phyloP scores from a whole-genome alignment of 1,284 basidiomycete genomes.

The Sphaerobolus stellatus region DNA sequence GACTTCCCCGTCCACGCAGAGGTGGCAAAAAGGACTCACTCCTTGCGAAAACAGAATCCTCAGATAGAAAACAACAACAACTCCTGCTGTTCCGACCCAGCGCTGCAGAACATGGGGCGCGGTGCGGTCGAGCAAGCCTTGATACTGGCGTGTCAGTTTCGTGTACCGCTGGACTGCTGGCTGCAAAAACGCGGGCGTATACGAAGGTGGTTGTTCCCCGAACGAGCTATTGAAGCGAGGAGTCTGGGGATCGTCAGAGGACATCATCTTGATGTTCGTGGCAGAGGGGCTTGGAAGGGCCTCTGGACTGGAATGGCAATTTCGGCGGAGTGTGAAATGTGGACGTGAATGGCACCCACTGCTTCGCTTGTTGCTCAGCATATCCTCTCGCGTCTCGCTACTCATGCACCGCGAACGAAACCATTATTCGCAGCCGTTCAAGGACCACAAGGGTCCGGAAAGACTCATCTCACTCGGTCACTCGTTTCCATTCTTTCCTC shows the following conservation, averaged over 20 bases:
- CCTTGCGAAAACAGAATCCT: constrained; percentile 89
- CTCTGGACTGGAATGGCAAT: constrained; percentile 7
- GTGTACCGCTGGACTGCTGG: constrained; percentile 50
- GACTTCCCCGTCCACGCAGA: too few species aligned
- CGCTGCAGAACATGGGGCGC: constrained; percentile 88
- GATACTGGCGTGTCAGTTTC: constrained; percentile 64
- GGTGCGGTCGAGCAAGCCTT: constrained; percentile 84
- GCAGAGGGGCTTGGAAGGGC: constrained; percentile 7
- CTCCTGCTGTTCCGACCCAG: constrained; percentile 79
- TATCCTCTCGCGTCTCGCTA: constrained; percentile 13
- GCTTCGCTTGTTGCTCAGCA: constrained; percentile 10
- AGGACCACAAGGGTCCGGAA: constrained; percentile 86
- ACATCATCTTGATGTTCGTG: constrained; percentile 43
- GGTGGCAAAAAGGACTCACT: constrained; percentile 51
- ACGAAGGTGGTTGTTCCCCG: constrained; percentile 3
- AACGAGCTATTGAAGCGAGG: constrained; percentile 21
- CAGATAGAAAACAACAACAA: constrained; percentile 80
- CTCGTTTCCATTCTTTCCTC: constrained; percentile 51
- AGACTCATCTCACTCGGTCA: constrained; percentile 66
- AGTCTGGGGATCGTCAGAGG: constrained; percentile 42
- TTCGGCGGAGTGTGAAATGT: constrained; percentile 6
- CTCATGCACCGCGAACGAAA: constrained; percentile 4
- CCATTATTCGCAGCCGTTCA: constrained; percentile 80
- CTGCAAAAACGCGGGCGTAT: constrained; percentile 44
- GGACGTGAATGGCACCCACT: constrained; percentile 5